Evolutionary conservation across 1,139 yeast genomes (phyloP), one percentile per base, ranked within the genome.

Genomic region (Barnettozyma hawaiiensis): DNA sequence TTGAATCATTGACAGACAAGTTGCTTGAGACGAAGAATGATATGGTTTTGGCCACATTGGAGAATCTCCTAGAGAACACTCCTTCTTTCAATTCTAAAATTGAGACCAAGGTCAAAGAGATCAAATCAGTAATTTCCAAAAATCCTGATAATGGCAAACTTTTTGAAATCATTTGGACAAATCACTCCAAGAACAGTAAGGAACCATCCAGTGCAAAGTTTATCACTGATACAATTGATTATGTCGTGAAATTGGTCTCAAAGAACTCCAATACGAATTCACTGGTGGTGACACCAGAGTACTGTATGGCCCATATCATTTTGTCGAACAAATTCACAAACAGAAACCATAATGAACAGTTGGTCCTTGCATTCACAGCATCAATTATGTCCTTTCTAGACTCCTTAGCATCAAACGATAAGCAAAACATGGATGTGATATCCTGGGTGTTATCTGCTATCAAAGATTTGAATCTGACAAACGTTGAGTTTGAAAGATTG

Each of bases 61-160:
- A 51, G 4, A 71, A 72, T 44, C 51, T 78, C 19, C 53, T 78
- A 15, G 41, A 38, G 14, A 46, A 52, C 3, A 64, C 68, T 8
- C 81, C 84, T 6, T 71, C 84, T 0, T 73, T 66, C 51, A 76
- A 65, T 49, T 72, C 85, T 0, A 50, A 51, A 1, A 48, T 79
- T 15, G 86, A 81, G 55, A 61, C 65, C 0, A 66, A 76, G 28
- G 53, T 71, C 34, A 42, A 55, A 0, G 45, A 48, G 1, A 47
- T 69, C 1, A 33, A 61, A 7, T 40, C 49, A 12, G 33, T 69
- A 39, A 44, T 68, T 14, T 12, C n/a, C 14, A 9, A 19, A 5
- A 19, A 51, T 2, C 51, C 54, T 2, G 49, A 52, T 1, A 35
- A 38, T 11, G 21, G 16, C 7, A 37, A 35, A 8, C 51, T 70